These are phyloP conservation scores for Moniliella sp. DNA, from an alignment of 1,284 basidiomycete species.

Conservation along the genomic window DNA sequence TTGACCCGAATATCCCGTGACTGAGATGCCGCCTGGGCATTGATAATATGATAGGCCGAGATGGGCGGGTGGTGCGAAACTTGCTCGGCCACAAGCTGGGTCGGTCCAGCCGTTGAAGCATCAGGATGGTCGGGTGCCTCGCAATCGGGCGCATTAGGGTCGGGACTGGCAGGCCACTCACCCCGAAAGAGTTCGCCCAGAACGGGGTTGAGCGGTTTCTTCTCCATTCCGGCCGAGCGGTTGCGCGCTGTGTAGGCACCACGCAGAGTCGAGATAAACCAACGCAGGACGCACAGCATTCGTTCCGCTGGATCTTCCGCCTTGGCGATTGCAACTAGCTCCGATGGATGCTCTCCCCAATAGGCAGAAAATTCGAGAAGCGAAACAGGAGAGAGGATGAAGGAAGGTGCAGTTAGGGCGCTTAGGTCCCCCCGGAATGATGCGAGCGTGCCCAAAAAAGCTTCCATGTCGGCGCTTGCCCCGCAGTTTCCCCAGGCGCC, in stretches of 20 bases:
- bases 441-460: slow-evolving; percentile 29
- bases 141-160: slow-evolving; percentile 54
- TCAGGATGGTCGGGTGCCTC: slow-evolving; percentile 53
- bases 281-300: slow-evolving; percentile 26
- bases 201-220: slow-evolving; percentile 92
- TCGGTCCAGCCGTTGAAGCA: no score
- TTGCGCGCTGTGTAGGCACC: slow-evolving; percentile 58
- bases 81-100: slow-evolving; percentile 41
- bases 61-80: slow-evolving; percentile 42
- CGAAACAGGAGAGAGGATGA: slow-evolving; percentile 36
- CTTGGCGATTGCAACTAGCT: slow-evolving; percentile 16
- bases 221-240: slow-evolving; percentile 56
- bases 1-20: slow-evolving; percentile 79
- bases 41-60: slow-evolving; percentile 48
- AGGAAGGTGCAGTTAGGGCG: slow-evolving; percentile 65
- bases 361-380: slow-evolving; percentile 29
- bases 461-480: no score
- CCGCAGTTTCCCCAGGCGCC: no score
- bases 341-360: slow-evolving; percentile 33
- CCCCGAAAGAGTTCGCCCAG: slow-evolving; percentile 78
- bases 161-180: slow-evolving; percentile 52
- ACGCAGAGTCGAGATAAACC: slow-evolving; percentile 49
- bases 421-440: slow-evolving; percentile 56
- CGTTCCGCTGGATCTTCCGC: slow-evolving; percentile 28
- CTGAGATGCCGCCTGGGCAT: slow-evolving; percentile 53